Percentiles rank a stretch among this genome's conserved stretches.
phyloP scores from a whole-genome alignment of 805 yeast genomes.

The Metschnikowia lunata region DNA sequence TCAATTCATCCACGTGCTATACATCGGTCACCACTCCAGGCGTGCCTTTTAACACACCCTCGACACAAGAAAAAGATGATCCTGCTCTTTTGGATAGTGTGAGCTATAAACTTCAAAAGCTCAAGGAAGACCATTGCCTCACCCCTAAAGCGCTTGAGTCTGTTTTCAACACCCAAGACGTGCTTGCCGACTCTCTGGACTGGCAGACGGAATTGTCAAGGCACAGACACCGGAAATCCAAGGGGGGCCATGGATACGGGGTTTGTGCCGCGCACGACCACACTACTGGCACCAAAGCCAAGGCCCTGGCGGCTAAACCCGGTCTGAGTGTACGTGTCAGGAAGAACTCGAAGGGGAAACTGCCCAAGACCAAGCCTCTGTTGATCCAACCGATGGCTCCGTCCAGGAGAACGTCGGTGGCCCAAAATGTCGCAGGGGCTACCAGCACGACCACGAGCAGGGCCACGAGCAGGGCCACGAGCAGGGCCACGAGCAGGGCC shows the following conservation, averaged over 20 bases:
- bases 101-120: conserved; percentile 15
- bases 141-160: conserved; percentile 24
- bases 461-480: too few relatives aligned
- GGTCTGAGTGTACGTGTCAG: background rate
- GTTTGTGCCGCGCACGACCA: too few relatives aligned
- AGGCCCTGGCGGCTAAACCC: background rate
- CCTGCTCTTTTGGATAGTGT: conserved; percentile 13
- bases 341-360: conserved; percentile 39
- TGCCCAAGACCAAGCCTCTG: conserved; percentile 31
- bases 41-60: too few relatives aligned
- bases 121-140: conserved; percentile 17
- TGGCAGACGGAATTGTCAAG: background rate
- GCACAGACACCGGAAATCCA: conserved; percentile 3
- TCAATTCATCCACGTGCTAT: too few relatives aligned
- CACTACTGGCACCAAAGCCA: background rate
- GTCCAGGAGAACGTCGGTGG: background rate
- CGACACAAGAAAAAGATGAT: background rate
- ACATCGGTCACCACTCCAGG: too few relatives aligned
- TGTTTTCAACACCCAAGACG: conserved; percentile 28
- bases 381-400: background rate
- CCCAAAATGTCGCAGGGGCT: background rate
- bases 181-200: conserved; percentile 18
- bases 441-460: too few relatives aligned
- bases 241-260: too few relatives aligned
- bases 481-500: too few relatives aligned